These are phyloP conservation scores for Turnera subulata DNA, from an alignment of 345 rosid genomes.

Conservation along the genomic window DNA sequence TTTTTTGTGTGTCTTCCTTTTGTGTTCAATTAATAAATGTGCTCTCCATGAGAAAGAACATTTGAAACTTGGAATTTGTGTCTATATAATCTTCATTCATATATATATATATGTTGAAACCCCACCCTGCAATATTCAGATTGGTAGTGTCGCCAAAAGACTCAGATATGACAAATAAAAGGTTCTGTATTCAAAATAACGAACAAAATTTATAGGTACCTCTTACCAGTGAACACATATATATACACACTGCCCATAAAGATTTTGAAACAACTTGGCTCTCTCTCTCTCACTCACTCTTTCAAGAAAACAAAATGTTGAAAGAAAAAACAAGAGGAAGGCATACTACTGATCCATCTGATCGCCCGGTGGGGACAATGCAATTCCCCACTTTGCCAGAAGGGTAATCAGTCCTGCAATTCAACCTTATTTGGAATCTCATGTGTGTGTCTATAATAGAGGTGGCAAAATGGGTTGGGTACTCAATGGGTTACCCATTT, in stretches of 20 bases:
- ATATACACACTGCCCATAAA: neutral
- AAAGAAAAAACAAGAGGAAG: constrained; percentile 10
- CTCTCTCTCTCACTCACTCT: neutral
- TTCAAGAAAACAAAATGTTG: constrained; percentile 7
- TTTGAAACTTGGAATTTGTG: no score
- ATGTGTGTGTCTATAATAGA: no score
- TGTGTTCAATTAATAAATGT: neutral
- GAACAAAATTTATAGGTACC: neutral
- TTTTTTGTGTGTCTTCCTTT: neutral
- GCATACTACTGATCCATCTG: neutral
- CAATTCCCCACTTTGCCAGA: no score
- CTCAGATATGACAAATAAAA: neutral
- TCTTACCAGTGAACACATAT: neutral
- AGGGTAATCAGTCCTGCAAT: no score
- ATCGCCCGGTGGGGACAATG: neutral
- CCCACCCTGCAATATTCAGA: no score
- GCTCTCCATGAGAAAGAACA: no score
- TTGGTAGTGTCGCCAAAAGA: neutral
- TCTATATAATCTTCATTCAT: no score
- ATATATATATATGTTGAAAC: no score
- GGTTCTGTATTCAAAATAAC: neutral
- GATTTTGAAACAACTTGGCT: constrained; percentile 10
- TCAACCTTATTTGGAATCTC: no score
- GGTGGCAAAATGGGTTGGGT: no score
- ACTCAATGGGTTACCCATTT: no score